phyloP scores from a whole-genome alignment of 2,329 filamentous ascomycete species.

The Fusarium subglutinans region DNA sequence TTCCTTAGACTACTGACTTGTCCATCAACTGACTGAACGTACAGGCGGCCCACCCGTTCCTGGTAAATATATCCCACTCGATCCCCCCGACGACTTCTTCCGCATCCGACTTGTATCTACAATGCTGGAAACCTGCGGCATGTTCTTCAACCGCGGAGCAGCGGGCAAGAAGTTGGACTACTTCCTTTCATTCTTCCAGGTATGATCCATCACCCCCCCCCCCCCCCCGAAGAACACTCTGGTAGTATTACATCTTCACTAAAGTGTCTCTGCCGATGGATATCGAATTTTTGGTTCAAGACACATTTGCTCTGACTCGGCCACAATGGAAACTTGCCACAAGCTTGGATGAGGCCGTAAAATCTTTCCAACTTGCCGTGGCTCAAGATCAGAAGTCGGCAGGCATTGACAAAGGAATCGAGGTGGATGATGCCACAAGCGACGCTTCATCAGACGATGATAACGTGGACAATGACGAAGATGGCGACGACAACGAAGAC shows the following conservation, averaged over 20 bases:
- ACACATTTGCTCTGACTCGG: slow-evolving; percentile 84
- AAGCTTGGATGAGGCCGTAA: slow-evolving; percentile 83
- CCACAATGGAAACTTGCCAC: slow-evolving; percentile 92
- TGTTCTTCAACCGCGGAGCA: slow-evolving; percentile 93
- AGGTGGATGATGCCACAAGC: slow-evolving; percentile 78
- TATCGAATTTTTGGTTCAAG: slow-evolving; percentile 94
- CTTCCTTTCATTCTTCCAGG: slow-evolving; percentile 94
- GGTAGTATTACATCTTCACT: slow-evolving; percentile 87
- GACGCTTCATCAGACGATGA: slow-evolving; percentile 81
- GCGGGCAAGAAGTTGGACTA: slow-evolving; percentile 98
- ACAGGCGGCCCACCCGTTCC: slow-evolving; percentile 81
- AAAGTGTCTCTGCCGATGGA: slow-evolving; percentile 95
- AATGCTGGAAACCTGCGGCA: slow-evolving; percentile 91
- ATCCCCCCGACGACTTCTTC: slow-evolving; percentile 94
- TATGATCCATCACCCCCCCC: slow-evolving; percentile 42
- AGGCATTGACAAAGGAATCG: slow-evolving; percentile 73
- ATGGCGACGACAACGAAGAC: slow-evolving; percentile 68
- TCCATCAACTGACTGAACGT: slow-evolving; percentile 18
- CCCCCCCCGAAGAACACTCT: slow-evolving; percentile 14
- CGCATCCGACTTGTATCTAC: slow-evolving; percentile 90
- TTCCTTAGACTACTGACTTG: not conserved
- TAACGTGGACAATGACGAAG: slow-evolving; percentile 72
- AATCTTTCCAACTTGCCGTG: slow-evolving; percentile 86
- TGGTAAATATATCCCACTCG: slow-evolving; percentile 79
- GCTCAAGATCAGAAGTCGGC: slow-evolving; percentile 87